Evolutionary conservation across 1,139 yeast genomes (phyloP).

Genomic region (Lodderomyces theae): DNA sequence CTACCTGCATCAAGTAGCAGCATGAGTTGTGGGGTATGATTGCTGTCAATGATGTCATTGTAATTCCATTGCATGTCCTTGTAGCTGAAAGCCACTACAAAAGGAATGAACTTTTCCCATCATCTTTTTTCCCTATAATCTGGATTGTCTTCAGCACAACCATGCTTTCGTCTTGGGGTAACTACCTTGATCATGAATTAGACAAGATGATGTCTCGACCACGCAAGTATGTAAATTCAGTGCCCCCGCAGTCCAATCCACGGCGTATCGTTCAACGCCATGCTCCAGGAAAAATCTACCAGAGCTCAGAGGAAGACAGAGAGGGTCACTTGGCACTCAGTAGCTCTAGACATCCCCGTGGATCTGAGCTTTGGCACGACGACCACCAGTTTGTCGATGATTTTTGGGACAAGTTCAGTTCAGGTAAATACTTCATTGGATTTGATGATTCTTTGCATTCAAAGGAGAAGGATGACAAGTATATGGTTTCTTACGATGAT

Average conservation of each 20-base stretch:
- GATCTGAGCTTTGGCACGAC: slow-evolving; percentile 1
- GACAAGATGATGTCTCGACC: slow-evolving; percentile 16
- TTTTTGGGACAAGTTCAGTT: slow-evolving; percentile 13
- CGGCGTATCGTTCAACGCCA: slow-evolving; percentile 8
- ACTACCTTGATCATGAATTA: slow-evolving; percentile 10
- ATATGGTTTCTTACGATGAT: slow-evolving; percentile 22
- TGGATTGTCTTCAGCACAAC: neutral
- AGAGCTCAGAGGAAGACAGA: neutral
- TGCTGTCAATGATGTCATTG: too few species aligned
- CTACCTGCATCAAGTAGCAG: neutral
- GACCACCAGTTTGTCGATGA: slow-evolving; percentile 12
- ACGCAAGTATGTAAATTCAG: slow-evolving; percentile 13
- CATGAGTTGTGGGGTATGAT: too few species aligned
- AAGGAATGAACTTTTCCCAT: neutral
- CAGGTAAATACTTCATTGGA: slow-evolving; percentile 16
- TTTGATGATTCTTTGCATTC: slow-evolving; percentile 23
- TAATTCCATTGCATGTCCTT: slow-evolving; percentile 1
- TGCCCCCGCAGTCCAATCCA: slow-evolving; percentile 14
- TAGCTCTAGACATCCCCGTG: neutral
- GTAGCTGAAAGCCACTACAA: neutral
- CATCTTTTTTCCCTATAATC: too few species aligned
- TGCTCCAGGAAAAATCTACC: neutral
- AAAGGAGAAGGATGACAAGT: slow-evolving; percentile 24
- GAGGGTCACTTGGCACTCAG: neutral
- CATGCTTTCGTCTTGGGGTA: slow-evolving; percentile 8